Base-by-base conservation (phyloP, 352 stramenopile genomes). In the Paralagenidium karlingii region DNA sequence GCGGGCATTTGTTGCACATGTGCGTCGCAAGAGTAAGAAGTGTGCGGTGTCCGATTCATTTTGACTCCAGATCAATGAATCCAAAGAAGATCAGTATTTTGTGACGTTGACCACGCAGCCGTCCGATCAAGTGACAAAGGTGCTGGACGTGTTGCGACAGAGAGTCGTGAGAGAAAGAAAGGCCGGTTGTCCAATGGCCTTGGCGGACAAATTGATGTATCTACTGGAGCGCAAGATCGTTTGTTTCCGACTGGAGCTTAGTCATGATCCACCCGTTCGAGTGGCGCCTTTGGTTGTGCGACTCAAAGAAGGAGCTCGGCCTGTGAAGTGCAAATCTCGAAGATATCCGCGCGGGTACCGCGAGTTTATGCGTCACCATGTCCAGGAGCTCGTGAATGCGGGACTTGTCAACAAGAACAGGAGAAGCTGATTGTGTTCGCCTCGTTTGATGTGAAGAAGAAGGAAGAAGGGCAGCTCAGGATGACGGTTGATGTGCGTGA, bases 401-500 rank as follows among this genome's bases (percentile, higher is more conserved):
- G 34, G 34, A 1, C 31, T 47, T 0, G 25, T 53, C 8, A 40
- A 25, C 22, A 15, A 18, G 31, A 55, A 55, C 16, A 38, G 50
- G 13, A n/a, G 42, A 4, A 37, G 34, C 8, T 11, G 27, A 1
- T 55, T 33, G 41, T 32, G 31, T 20, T 55, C 47, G 11, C 22
- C 47, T 4, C 21, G 8, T 19, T 33, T 9, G 45, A 41, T 15
- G 41, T 46, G 0, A 22, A 12, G 4, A 55, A 49, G 28, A 40
- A 34, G 19, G 46, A 19, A 1, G 38, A 43, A 0, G 34, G 43
- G 5, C 41, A 54, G 33, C 43, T 44, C 5, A 15, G 53, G 24
- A 58, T 62, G 53, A 55, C 53, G 1, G 52, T 59, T 16, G 45
- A 59, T 15, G 47, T 29, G 2, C 22, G 48, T 0, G 7, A 7